Conservation (phyloP, 306 rosid genomes). For the Prunus davidiana region DNA sequence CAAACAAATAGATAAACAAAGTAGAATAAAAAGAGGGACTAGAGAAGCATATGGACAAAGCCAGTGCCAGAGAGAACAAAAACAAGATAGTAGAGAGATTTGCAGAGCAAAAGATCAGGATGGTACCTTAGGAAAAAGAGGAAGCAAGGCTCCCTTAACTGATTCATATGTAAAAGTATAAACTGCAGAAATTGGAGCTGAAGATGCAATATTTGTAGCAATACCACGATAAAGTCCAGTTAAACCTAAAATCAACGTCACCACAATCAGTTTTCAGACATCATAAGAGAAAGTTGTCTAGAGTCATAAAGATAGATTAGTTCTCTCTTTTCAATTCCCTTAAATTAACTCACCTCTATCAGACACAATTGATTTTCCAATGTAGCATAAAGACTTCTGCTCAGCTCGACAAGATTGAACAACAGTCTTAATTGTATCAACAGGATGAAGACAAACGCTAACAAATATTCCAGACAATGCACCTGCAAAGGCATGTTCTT, state of each 20-base stretch:
- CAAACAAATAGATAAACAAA: background rate
- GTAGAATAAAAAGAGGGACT: background rate
- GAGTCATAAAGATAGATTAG: conserved; percentile 13
- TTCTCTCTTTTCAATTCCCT: conserved; percentile 7
- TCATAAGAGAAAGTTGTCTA: conserved; percentile 12
- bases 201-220: conserved; percentile 73
- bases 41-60: conserved; percentile 7
- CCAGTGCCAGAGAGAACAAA: conserved; percentile 10
- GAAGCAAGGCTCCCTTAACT: conserved; percentile 83
- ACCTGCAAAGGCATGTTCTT: conserved; percentile 93
- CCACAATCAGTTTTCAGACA: conserved; percentile 17
- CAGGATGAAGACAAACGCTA: conserved; percentile 90
- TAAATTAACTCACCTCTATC: conserved; percentile 69
- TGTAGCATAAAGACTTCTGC: conserved; percentile 65
- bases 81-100: background rate
- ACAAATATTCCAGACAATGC: conserved; percentile 91
- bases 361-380: conserved; percentile 80
- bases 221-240: conserved; percentile 92
- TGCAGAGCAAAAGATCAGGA: conserved; percentile 13
- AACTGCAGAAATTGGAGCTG: conserved; percentile 95
- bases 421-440: conserved; percentile 93
- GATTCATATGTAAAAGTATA: conserved; percentile 93
- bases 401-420: conserved; percentile 69
- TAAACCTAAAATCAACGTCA: conserved; percentile 59
- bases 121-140: conserved; percentile 67